Evolutionary conservation across 2,329 filamentous ascomycete genomes (phyloP).

Genomic region (Pezicula radicicola): DNA sequence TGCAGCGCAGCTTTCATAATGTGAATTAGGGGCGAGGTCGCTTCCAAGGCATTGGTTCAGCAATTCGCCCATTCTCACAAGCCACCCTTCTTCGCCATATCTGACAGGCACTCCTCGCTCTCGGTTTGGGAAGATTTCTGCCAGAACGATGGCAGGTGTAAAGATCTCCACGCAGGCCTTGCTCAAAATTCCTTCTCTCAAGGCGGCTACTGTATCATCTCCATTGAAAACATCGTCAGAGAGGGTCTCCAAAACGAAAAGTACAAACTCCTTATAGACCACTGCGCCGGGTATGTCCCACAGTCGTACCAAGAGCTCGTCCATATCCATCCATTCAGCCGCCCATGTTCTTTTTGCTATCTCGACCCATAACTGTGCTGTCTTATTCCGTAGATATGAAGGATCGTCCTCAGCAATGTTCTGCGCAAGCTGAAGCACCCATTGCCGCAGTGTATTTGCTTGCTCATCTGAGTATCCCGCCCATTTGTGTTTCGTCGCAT

Average conservation of each 20-base stretch:
- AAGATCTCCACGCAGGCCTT: slow-evolving; percentile 93
- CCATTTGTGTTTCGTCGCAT: slow-evolving; percentile 84
- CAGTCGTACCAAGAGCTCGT: slow-evolving; percentile 73
- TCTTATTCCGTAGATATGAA: slow-evolving; percentile 85
- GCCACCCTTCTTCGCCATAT: slow-evolving; percentile 82
- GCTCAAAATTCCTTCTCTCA: slow-evolving; percentile 81
- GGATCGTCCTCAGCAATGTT: slow-evolving; percentile 71
- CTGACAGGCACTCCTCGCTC: slow-evolving; percentile 63
- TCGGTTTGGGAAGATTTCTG: slow-evolving; percentile 72
- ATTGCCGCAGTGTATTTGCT: slow-evolving; percentile 64
- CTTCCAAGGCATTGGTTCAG: slow-evolving; percentile 70
- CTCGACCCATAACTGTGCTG: slow-evolving; percentile 92
- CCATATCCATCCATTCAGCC: slow-evolving; percentile 94
- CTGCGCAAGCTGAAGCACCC: slow-evolving; percentile 77
- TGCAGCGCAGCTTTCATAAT: slow-evolving; percentile 67
- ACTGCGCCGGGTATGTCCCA: slow-evolving; percentile 69
- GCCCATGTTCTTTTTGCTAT: slow-evolving; percentile 91
- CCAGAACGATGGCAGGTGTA: slow-evolving; percentile 72
- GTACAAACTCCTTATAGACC: slow-evolving; percentile 77
- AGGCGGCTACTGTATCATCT: slow-evolving; percentile 80
- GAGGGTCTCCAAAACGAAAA: slow-evolving; percentile 84
- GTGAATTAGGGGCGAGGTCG: slow-evolving; percentile 60
- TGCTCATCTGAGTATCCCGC: slow-evolving; percentile 68
- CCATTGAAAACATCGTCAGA: slow-evolving; percentile 93
- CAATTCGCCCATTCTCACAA: slow-evolving; percentile 71